Percentiles rank a stretch among this genome's conserved stretches.
These are phyloP conservation scores for Beauveria brongniartii DNA, from an alignment of 2,329 filamentous ascomycete genomes.

Conservation along the genomic window DNA sequence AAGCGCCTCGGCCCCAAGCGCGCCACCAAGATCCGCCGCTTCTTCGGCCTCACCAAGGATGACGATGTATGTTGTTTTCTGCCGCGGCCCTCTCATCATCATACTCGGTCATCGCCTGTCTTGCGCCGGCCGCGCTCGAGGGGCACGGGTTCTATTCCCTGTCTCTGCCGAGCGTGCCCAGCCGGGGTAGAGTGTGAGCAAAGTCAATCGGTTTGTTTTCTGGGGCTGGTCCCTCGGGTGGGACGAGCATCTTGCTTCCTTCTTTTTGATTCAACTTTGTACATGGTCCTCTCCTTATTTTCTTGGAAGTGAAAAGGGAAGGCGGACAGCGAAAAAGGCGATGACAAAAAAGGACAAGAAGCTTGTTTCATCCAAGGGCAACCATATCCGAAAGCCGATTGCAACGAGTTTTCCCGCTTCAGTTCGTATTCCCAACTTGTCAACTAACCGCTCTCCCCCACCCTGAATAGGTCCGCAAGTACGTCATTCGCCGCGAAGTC, in stretches of 20 bases:
- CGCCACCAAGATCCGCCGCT: constrained; percentile 98
- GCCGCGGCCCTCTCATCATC: constrained; percentile 36
- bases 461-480: constrained; percentile 79
- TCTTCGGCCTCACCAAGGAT: constrained; percentile 99
- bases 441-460: background rate
- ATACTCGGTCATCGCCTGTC: constrained; percentile 63
- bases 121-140: constrained; percentile 35
- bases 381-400: background rate
- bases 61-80: constrained; percentile 80
- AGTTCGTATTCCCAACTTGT: background rate
- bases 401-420: background rate
- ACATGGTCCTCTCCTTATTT: background rate
- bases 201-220: constrained; percentile 15
- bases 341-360: constrained; percentile 9
- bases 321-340: background rate
- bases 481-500: constrained; percentile 98
- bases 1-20: constrained; percentile 99
- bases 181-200: constrained; percentile 54
- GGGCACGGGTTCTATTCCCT: constrained; percentile 15
- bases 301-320: background rate
- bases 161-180: constrained; percentile 13
- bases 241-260: constrained; percentile 11
- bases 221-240: background rate
- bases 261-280: constrained; percentile 3
- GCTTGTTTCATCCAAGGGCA: constrained; percentile 4